Base-by-base conservation (phyloP, 1,139 yeast species). In the Suhomyces coccinellae region DNA sequence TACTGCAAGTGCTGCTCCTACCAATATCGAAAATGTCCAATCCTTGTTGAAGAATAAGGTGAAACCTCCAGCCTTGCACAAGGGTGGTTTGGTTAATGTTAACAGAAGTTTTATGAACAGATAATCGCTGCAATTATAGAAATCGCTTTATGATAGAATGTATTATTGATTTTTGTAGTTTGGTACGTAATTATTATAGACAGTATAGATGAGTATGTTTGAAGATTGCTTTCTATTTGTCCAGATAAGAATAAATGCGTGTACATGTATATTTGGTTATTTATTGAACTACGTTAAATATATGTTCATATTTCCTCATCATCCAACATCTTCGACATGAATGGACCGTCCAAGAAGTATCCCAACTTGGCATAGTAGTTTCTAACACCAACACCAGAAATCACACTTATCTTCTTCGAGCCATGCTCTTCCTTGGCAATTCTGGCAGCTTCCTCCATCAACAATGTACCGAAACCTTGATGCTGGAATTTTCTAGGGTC, bases 401-500 rank as follows among this genome's bases (percentile, higher is more conserved):
- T 93, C 45, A 93, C 99, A 63, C 96, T 83, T 32, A 93, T 85
- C 71, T 95, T 95, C 44, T 77, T 75, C 11, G 96, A 85, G 0
- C 97, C 96, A 63, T 93, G 99, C 64, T 93, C 99, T 60, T 91
- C 97, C 45, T 83, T 78, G 1, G 99, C 95, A 47, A 93, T 93
- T 55, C 97, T 78, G 57, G 90, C 98, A 3, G 99, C 99, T 66
- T 93, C 99, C 67, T 95, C 99, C 99, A 93, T 93, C 46, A 93
- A 70, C 57, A 93, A 75, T 2, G 99, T 91, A 51, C 99, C 99
- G 63, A 93, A 93, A 15, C 99, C 99, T 75, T 95, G 99, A 73
- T 93, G 99, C 72, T 93, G 99, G 72, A 93, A 93, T 66, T 93
- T 93, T 59, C 97, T 80, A 42, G 99, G 99, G 66, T 93, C 99